Conservation (phyloP, 306 rosid species). For the Nissolia schottii region DNA sequence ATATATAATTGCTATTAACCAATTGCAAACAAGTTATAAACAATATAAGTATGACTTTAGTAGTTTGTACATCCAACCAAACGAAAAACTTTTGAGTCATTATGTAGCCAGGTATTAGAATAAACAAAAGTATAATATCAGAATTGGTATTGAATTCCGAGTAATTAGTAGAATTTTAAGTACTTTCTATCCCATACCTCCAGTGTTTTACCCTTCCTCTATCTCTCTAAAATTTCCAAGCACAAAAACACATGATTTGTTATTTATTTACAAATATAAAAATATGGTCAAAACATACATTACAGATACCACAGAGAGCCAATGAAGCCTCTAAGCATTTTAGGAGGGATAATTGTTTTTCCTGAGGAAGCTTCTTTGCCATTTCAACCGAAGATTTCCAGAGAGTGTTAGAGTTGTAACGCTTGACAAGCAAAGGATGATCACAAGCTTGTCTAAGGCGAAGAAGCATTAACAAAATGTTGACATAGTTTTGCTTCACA, state of each 20-base stretch:
- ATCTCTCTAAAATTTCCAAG: too few relatives aligned
- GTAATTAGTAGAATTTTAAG: not conserved
- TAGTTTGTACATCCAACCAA: too few relatives aligned
- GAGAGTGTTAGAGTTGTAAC: constrained; percentile 56
- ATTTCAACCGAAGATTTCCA: constrained; percentile 78
- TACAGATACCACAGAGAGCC: constrained; percentile 91
- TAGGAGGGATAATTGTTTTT: constrained; percentile 51
- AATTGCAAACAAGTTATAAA: not conserved
- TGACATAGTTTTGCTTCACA: constrained; percentile 97
- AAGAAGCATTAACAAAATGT: constrained; percentile 92
- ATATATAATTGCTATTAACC: not conserved
- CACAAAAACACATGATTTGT: too few relatives aligned
- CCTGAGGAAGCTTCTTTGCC: constrained; percentile 79
- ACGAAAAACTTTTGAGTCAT: too few relatives aligned
- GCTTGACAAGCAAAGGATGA: constrained; percentile 88
- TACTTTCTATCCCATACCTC: too few relatives aligned
- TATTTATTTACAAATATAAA: not conserved
- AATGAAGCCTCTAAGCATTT: constrained; percentile 74
- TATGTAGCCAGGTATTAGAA: not conserved
- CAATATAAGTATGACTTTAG: not conserved
- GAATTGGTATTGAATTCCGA: not conserved
- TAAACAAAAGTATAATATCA: not conserved
- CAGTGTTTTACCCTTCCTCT: not conserved
- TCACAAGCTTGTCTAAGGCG: constrained; percentile 99
- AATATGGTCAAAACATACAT: constrained; percentile 45